These are phyloP conservation scores for Dactylonectria macrodidyma DNA, from an alignment of 2,329 filamentous ascomycete species.

Conservation along the genomic window DNA sequence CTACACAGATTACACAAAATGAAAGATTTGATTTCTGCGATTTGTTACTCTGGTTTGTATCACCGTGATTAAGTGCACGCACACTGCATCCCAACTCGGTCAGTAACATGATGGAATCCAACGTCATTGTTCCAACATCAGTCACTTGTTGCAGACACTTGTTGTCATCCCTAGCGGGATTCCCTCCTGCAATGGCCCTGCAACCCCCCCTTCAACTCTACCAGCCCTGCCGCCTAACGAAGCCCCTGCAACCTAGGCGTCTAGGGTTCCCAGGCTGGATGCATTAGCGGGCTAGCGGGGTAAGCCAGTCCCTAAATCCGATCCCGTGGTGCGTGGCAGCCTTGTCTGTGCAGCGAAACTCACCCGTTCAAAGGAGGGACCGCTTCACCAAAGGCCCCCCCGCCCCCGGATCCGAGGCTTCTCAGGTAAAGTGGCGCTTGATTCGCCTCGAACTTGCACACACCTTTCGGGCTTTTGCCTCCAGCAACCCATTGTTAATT, in stretches of 20 bases:
- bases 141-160: too few relatives aligned
- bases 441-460: neutral
- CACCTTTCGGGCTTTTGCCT: neutral
- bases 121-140: neutral
- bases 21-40: conserved; percentile 12
- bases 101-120: neutral
- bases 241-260: conserved; percentile 4
- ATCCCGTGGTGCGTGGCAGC: conserved; percentile 11
- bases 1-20: conserved; percentile 21
- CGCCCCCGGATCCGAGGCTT: neutral
- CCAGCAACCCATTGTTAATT: neutral
- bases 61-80: neutral
- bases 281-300: conserved; percentile 34
- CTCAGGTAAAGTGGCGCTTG: neutral
- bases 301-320: neutral
- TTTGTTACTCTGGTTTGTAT: neutral
- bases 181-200: too few relatives aligned
- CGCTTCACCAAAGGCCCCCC: too few relatives aligned
- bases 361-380: neutral
- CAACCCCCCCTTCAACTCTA: conserved; percentile 16
- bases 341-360: conserved; percentile 32
- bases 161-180: too few relatives aligned
- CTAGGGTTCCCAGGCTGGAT: conserved; percentile 26
- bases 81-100: neutral
- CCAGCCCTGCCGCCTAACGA: conserved; percentile 22